phyloP scores from a whole-genome alignment of 2,329 filamentous ascomycete species.

The Apiospora aurea region DNA sequence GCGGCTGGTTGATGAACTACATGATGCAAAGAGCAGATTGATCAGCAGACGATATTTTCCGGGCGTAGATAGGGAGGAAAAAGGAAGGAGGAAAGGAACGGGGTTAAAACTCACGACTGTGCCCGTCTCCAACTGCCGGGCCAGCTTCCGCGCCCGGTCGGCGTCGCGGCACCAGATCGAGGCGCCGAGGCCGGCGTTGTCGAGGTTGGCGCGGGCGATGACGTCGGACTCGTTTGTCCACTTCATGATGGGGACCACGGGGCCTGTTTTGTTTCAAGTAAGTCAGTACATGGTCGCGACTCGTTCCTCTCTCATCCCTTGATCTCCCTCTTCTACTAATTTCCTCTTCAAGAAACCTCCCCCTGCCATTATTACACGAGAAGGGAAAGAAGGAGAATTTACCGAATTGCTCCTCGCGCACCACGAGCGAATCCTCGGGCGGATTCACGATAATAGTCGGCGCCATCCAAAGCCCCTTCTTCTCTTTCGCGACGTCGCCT shows the following conservation, averaged over 20 bases:
- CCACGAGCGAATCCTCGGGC: conserved; percentile 60
- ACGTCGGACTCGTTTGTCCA: conserved; percentile 69
- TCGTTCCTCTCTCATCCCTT: too few relatives aligned
- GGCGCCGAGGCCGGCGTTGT: conserved; percentile 84
- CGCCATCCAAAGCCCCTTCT: conserved; percentile 62
- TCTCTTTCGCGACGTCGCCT: conserved; percentile 32
- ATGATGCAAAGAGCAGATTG: too few relatives aligned
- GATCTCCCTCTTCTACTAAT: too few relatives aligned
- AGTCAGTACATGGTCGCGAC: too few relatives aligned
- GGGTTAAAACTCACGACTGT: conserved; percentile 50
- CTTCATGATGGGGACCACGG: conserved; percentile 67
- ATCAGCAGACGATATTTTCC: too few relatives aligned
- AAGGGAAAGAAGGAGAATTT: conserved; percentile 28
- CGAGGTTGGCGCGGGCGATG: conserved; percentile 78
- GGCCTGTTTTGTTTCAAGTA: conserved; percentile 46
- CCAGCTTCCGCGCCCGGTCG: conserved; percentile 57
- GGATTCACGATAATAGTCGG: conserved; percentile 67
- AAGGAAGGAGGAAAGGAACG: not conserved
- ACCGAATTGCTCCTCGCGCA: conserved; percentile 68
- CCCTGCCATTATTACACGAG: too few relatives aligned
- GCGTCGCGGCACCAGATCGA: conserved; percentile 65
- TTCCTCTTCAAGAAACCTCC: too few relatives aligned
- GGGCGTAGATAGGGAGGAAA: too few relatives aligned
- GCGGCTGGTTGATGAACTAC: conserved; percentile 53
- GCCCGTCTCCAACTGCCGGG: conserved; percentile 61